Base-by-base conservation (phyloP, 345 rosid species). In the Fremontodendron californicum region DNA sequence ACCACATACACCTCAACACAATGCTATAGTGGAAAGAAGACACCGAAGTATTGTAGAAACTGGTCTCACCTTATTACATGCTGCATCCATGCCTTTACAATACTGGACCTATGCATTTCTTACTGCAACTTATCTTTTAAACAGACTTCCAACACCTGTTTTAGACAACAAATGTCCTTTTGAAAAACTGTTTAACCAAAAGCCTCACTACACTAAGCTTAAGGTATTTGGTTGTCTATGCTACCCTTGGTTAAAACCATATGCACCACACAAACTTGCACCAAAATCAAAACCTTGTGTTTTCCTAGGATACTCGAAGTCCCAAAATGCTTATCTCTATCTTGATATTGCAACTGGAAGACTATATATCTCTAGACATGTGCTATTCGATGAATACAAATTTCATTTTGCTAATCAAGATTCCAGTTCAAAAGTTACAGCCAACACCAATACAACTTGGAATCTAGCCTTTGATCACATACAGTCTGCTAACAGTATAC, bases 351-450 rank as follows among this genome's bases (percentile, higher is more conserved):
- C 9, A 43, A 43, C 13, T 11, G 8, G 8, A 0, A 43, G 8
- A 10, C 1, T 43, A 1, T 9, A 9, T 2, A 11, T 9, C 1
- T 43, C 48, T 11, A 9, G 48, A 43, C 48, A 11, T 43, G 48
- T 43, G 0, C 1, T 43, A 11, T 43, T 43, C 10, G 48, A 43
- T 43, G 15, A 43, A 43, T 6, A 1, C 0, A 10, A 2, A 2
- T 43, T 43, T 43, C 15, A 13, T 9, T 43, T 43, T 11, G 35
- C 35, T 33, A 33, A 33, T 1, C 3, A 1, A 33, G 2, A 33
- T 33, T 1, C 1, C 35, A 1, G 3, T 1, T 3, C 2, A 10
- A 43, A 1, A 10, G 3, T 1, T 3, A 9, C 2, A 2, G 0
- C 48, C 9, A 2, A 43, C 3, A 6, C 48, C 0, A 1, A 10